phyloP scores from a whole-genome alignment of 2,329 filamentous ascomycete species.

The Fusarium sp. region DNA sequence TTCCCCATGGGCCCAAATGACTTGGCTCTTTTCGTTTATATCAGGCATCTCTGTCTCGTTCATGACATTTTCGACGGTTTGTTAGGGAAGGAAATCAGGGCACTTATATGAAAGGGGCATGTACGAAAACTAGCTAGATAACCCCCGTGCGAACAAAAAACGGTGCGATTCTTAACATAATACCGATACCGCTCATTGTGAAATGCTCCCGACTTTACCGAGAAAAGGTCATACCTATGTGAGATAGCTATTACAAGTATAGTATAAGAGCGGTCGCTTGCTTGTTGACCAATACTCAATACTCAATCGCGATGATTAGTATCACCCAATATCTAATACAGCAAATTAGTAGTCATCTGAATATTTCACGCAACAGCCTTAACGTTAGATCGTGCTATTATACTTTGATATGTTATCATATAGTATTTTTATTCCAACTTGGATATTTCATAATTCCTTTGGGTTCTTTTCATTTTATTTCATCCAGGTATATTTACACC shows the following conservation, averaged over 20 bases:
- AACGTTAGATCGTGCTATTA: background rate
- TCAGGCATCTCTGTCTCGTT: background rate
- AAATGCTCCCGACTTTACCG: background rate
- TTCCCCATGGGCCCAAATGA: background rate
- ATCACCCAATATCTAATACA: background rate
- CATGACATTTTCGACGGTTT: constrained; percentile 14
- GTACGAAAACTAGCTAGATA: constrained; percentile 23
- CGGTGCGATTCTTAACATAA: background rate
- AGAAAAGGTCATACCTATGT: background rate
- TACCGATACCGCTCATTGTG: background rate
- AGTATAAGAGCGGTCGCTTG: background rate
- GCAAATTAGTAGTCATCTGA: no score
- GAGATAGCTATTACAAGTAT: background rate
- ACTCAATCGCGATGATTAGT: background rate
- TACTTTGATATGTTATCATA: background rate
- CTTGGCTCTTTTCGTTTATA: constrained; percentile 6
- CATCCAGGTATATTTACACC: constrained; percentile 50
- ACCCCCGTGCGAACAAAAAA: background rate
- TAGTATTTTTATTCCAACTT: background rate
- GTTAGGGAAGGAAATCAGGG: constrained; percentile 5
- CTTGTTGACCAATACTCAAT: background rate
- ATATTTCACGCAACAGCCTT: background rate
- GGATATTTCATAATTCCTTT: background rate
- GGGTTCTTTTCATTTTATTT: constrained; percentile 13
- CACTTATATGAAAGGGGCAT: constrained; percentile 17